Conservation (phyloP, 306 rosid species). For the Castanea crenata region DNA sequence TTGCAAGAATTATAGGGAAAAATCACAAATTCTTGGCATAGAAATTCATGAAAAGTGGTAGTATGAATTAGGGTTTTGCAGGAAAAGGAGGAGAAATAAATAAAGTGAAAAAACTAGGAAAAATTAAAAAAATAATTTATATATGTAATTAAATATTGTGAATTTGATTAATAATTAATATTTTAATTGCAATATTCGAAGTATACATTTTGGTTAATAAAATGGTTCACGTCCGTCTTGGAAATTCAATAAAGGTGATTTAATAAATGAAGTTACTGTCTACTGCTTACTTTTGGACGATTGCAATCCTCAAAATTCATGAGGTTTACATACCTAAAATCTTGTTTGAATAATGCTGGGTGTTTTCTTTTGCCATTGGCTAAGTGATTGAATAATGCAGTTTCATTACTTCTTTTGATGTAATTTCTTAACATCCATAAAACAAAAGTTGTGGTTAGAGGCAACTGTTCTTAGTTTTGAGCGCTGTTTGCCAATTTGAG, state of each 20-base stretch:
- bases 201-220: constrained; percentile 90
- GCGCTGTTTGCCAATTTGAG: background rate
- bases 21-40: no score
- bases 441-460: background rate
- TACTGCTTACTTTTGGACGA: background rate
- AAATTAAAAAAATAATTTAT: constrained; percentile 34
- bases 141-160: constrained; percentile 46
- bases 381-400: background rate
- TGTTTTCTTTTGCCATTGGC: background rate
- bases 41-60: no score
- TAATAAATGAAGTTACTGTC: constrained; percentile 39
- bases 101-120: background rate
- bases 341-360: background rate
- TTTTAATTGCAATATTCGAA: constrained; percentile 65
- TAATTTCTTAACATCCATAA: background rate
- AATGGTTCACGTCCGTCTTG: constrained; percentile 98
- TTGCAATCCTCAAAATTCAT: background rate
- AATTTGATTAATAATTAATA: constrained; percentile 53
- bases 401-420: background rate
- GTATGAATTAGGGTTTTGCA: no score
- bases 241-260: constrained; percentile 78
- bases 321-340: background rate
- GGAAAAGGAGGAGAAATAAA: no score
- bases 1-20: no score
- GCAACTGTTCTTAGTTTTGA: background rate